Evolutionary conservation across 2,329 filamentous ascomycete species (phyloP), one percentile per base, ranked within the genome.

Genomic region (Fusarium chaquense): DNA sequence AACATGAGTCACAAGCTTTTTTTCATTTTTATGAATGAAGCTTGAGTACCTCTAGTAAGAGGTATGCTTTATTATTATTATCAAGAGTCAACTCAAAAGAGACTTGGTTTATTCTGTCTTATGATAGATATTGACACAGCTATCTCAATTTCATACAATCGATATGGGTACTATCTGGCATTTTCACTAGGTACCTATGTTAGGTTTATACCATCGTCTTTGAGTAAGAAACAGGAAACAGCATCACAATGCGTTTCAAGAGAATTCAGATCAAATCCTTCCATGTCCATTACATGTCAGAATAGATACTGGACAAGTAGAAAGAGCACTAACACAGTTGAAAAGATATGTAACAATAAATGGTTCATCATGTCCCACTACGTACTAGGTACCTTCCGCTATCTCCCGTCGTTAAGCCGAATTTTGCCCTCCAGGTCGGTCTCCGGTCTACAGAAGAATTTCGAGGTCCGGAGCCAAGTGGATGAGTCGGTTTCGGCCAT

Each of bases 391-490:
- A 20, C 20, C 36, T 54, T 16, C 30, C 53, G 18, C 28, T 30
- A 45, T 36, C 33, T 62, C 36, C 46, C 63, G 57, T 57, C 57
- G 44, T 68, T 69, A 28, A 68, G 62, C 65, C 52, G 67, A 64
- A 20, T 35, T 64, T 64, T 58, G 54, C 46, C 62, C 60, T 64
- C 54, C 54, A 35, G 33, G 12, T 38, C 62, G 58, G 65, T 59
- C 61, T 70, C 61, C 63, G 61, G 69, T 56, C 73, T 60, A 62
- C 26, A 33, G 46, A 64, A 68, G 64, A 73, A 75, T 68, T 73
- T 74, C 72, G 43, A 73, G 55, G 58, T 71, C 46, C 60, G 54
- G 46, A 66, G 65, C 56, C 51, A 64, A 67, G 64, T 63, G 63
- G 61, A 56, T 62, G 58, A 57, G 58, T 67, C 59, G 65, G 68